These are phyloP conservation scores for Populus hybrid DNA, from an alignment of 441 rosid species.

Conservation along the genomic window DNA sequence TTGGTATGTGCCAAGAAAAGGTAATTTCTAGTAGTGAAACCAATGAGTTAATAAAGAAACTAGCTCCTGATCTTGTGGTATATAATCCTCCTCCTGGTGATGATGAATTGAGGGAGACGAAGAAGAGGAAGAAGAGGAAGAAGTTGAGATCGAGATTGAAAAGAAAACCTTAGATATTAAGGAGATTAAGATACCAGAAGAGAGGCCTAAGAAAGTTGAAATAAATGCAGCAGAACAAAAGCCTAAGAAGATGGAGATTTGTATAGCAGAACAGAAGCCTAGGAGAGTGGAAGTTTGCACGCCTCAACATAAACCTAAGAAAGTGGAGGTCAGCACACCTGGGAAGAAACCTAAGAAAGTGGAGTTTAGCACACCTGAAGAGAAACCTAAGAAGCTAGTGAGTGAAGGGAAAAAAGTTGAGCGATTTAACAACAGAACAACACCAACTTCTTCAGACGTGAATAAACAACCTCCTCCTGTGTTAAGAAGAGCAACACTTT, in stretches of 20 bases:
- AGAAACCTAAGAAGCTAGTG: conserved; percentile 14
- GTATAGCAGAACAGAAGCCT: conserved; percentile 3
- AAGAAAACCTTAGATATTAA: conserved; percentile 44
- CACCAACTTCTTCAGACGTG: conserved; percentile 38
- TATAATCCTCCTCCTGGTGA: conserved; percentile 1
- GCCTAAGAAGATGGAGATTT: conserved; percentile 12
- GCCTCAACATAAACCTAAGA: neutral
- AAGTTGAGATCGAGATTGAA: conserved; percentile 33
- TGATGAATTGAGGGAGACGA: conserved; percentile 28
- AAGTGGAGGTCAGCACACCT: conserved; percentile 39
- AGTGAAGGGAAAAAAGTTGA: conserved; percentile 31
- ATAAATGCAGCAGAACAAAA: conserved; percentile 30
- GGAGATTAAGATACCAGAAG: conserved; percentile 42
- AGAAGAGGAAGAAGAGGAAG: conserved; percentile 26
- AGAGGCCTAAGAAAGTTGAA: conserved; percentile 31
- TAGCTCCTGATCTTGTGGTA: conserved; percentile 5
- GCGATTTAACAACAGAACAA: conserved; percentile 38
- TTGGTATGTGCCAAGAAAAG: conserved; percentile 53
- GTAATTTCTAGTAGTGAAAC: conserved; percentile 27
- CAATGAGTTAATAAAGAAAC: conserved; percentile 10
- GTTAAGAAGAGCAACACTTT: conserved; percentile 36
- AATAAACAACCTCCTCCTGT: conserved; percentile 49
- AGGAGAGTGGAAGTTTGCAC: neutral
- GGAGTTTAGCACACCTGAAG: conserved; percentile 35
- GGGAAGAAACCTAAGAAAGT: conserved; percentile 20